A percentile compares a stretch with the other conserved stretches of the same genome.
These are phyloP conservation scores for Fistulina hepatica DNA, from an alignment of 1,284 basidiomycete species.

Conservation along the genomic window DNA sequence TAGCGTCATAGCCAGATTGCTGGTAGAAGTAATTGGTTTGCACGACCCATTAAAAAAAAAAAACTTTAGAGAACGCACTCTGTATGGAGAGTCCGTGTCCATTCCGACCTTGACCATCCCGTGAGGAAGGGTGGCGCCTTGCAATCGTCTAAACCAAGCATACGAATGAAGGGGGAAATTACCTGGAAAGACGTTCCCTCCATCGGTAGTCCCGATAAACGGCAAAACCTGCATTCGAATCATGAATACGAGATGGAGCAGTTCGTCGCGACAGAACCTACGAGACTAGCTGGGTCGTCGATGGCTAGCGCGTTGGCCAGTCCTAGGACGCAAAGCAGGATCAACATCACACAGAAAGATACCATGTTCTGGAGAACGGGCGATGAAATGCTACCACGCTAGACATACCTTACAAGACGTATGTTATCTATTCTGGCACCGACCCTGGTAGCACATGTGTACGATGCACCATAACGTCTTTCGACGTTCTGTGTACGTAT, in stretches of 20 bases:
- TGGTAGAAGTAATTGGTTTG: constrained; percentile 21
- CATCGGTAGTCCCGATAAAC: constrained; percentile 49
- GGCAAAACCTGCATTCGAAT: constrained; percentile 1
- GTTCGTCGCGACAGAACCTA: background rate
- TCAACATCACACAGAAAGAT: too few species aligned
- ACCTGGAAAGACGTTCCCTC: constrained; percentile 56
- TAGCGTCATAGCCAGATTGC: constrained; percentile 53
- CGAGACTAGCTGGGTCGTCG: too few species aligned
- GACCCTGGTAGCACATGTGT: too few species aligned
- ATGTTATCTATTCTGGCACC: too few species aligned
- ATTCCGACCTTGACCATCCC: constrained; percentile 57
- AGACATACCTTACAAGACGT: too few species aligned
- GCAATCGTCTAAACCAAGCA: constrained; percentile 1
- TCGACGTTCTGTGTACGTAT: too few species aligned
- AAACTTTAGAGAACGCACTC: constrained; percentile 25
- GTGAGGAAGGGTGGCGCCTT: constrained; percentile 54
- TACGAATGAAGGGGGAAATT: constrained; percentile 7
- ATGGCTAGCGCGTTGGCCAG: too few species aligned
- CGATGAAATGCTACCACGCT: too few species aligned
- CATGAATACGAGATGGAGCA: constrained; percentile 3
- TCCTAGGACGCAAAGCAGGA: too few species aligned
- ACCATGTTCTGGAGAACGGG: too few species aligned
- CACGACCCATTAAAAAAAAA: background rate
- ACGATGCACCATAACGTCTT: too few species aligned
- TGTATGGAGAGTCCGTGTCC: constrained; percentile 53